Evolutionary conservation across 2,329 filamentous ascomycete genomes (phyloP).

Genomic region (Phaeosphaeria sp.): DNA sequence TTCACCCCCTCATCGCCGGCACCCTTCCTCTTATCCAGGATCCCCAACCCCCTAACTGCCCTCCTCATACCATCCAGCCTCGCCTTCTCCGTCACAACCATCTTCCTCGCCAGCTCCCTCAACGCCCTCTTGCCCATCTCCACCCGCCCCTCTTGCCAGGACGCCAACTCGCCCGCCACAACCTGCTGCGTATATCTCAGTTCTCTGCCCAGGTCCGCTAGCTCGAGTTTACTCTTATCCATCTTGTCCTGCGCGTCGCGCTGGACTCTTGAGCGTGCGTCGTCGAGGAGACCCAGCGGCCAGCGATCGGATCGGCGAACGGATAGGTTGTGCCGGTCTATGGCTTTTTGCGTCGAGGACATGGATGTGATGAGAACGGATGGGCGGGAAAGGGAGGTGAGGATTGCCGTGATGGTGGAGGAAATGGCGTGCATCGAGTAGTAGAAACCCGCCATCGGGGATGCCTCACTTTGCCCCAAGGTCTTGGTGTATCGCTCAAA

Average conservation of each 20-base stretch:
- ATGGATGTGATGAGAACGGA: slow-evolving; percentile 80
- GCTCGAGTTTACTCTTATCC: slow-evolving; percentile 71
- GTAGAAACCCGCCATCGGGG: slow-evolving; percentile 76
- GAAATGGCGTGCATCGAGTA: slow-evolving; percentile 80
- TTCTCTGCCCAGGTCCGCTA: slow-evolving; percentile 78
- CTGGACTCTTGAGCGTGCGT: slow-evolving; percentile 80
- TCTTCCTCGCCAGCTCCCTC: slow-evolving; percentile 75
- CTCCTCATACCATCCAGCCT: slow-evolving; percentile 81
- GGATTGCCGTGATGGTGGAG: slow-evolving; percentile 80
- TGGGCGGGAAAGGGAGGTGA: slow-evolving; percentile 80
- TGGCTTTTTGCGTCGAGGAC: slow-evolving; percentile 72
- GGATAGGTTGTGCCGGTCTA: slow-evolving; percentile 79
- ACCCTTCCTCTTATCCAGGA: neutral
- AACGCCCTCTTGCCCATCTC: slow-evolving; percentile 77
- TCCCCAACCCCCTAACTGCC: slow-evolving; percentile 68
- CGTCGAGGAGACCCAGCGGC: slow-evolving; percentile 84
- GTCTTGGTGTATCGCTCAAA: slow-evolving; percentile 75
- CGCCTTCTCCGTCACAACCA: slow-evolving; percentile 81
- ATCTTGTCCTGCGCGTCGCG: slow-evolving; percentile 86
- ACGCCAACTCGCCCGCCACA: slow-evolving; percentile 87
- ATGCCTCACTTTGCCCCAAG: slow-evolving; percentile 72
- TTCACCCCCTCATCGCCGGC: neutral
- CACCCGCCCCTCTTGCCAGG: slow-evolving; percentile 91
- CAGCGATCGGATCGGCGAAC: slow-evolving; percentile 77
- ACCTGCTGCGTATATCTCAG: slow-evolving; percentile 91